A percentile compares a stretch with the other conserved stretches of the same genome.
Conservation (phyloP, 73 alveolate species). For the Tetrahymena thermophila region DNA sequence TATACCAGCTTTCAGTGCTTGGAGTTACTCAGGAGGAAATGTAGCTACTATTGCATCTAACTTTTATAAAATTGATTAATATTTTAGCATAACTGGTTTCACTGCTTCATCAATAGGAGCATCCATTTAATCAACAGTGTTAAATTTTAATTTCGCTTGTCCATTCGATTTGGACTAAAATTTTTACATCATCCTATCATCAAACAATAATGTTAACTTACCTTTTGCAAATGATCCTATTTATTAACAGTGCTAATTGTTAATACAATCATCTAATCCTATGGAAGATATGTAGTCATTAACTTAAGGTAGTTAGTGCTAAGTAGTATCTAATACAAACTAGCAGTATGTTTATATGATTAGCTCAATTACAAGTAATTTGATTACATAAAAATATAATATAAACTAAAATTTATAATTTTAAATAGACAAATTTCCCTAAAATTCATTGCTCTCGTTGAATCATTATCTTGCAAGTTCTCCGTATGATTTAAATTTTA, state of each 20-base stretch:
- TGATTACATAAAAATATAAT: background rate
- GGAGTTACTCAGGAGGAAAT: background rate
- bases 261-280: background rate
- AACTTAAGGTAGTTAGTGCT: background rate
- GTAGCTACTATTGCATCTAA: background rate
- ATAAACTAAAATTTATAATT: background rate
- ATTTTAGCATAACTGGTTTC: background rate
- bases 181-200: background rate
- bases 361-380: background rate
- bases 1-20: background rate
- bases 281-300: background rate
- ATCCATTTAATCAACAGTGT: background rate
- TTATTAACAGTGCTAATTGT: background rate
- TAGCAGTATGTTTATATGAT: background rate
- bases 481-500: background rate
- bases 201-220: background rate
- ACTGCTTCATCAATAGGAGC: background rate
- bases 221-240: background rate
- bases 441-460: background rate
- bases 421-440: background rate
- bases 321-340: background rate
- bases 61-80: background rate
- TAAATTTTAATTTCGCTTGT: background rate
- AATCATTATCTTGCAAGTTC: background rate
- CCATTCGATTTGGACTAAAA: background rate